Evolutionary conservation across 805 yeast genomes (phyloP).

Genomic region (Metschnikowia cubensis): DNA sequence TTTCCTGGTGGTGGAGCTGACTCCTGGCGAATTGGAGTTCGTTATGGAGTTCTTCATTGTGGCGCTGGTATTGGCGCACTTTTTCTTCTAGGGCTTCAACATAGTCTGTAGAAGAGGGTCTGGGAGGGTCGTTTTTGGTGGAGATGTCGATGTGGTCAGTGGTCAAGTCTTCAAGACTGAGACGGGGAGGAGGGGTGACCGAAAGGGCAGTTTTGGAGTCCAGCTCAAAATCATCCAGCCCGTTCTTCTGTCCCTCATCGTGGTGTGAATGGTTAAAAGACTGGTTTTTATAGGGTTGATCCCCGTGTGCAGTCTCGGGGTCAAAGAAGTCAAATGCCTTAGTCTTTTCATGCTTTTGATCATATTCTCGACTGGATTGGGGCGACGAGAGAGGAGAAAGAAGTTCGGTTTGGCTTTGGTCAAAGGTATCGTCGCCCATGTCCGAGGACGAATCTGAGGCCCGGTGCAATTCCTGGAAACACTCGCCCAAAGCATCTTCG

Average conservation of each 20-base stretch:
- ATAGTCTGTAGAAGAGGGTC: not conserved
- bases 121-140: not conserved
- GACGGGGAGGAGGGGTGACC: slow-evolving; percentile 5
- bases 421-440: slow-evolving; percentile 13
- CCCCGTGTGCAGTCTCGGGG: no score
- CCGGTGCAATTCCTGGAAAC: not conserved
- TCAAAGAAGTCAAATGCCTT: no score
- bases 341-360: not conserved
- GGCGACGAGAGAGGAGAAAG: slow-evolving; percentile 33
- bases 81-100: slow-evolving; percentile 6
- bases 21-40: slow-evolving; percentile 13
- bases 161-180: slow-evolving; percentile 14
- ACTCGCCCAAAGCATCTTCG: slow-evolving; percentile 4
- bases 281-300: no score
- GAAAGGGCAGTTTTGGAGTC: slow-evolving; percentile 1
- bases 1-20: slow-evolving; percentile 1
- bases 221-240: not conserved
- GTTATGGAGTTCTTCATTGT: slow-evolving; percentile 18
- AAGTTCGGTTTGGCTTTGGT: slow-evolving; percentile 6
- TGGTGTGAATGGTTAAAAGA: no score
- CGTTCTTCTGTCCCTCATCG: not conserved
- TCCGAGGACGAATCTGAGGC: not conserved
- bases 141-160: slow-evolving; percentile 13
- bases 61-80: slow-evolving; percentile 13
- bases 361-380: slow-evolving; percentile 18